Evolutionary conservation across 2,329 filamentous ascomycete species (phyloP).

Genomic region (Nemania sp.): DNA sequence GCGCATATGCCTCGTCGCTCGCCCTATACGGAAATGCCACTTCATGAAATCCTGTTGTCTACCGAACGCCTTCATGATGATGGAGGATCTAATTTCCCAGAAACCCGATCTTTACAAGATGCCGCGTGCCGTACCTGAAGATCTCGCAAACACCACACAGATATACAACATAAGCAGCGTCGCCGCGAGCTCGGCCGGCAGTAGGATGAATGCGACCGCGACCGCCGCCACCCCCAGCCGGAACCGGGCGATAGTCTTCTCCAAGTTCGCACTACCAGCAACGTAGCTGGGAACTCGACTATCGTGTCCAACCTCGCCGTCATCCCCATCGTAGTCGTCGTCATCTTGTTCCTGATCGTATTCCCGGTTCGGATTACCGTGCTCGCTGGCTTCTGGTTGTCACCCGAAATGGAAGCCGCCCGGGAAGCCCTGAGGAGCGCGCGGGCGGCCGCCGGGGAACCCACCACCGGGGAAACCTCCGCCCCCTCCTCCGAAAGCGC

Average conservation of each 20-base stretch:
- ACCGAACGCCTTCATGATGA: slow-evolving; percentile 36
- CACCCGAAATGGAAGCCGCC: slow-evolving; percentile 63
- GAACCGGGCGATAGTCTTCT: slow-evolving; percentile 35
- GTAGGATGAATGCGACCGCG: slow-evolving; percentile 36
- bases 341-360: slow-evolving; percentile 36
- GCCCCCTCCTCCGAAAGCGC: slow-evolving; percentile 55
- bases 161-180: slow-evolving; percentile 40
- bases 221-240: slow-evolving; percentile 37
- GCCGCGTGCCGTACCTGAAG: slow-evolving; percentile 33
- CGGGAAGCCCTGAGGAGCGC: too few relatives aligned
- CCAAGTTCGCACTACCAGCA: slow-evolving; percentile 22
- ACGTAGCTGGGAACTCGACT: slow-evolving; percentile 22
- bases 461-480: slow-evolving; percentile 46
- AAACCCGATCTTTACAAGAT: slow-evolving; percentile 34
- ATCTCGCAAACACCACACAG: slow-evolving; percentile 35
- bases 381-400: slow-evolving; percentile 42
- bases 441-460: slow-evolving; percentile 48
- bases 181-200: slow-evolving; percentile 37
- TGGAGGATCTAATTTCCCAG: slow-evolving; percentile 33
- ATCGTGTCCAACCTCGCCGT: slow-evolving; percentile 24
- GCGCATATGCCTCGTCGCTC: slow-evolving; percentile 8
- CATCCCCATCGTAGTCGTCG: slow-evolving; percentile 40
- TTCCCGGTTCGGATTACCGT: slow-evolving; percentile 40
- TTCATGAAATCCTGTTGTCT: slow-evolving; percentile 25
- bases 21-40: slow-evolving; percentile 15